Base-by-base conservation (phyloP, 345 rosid genomes). In the Linum trigynum region DNA sequence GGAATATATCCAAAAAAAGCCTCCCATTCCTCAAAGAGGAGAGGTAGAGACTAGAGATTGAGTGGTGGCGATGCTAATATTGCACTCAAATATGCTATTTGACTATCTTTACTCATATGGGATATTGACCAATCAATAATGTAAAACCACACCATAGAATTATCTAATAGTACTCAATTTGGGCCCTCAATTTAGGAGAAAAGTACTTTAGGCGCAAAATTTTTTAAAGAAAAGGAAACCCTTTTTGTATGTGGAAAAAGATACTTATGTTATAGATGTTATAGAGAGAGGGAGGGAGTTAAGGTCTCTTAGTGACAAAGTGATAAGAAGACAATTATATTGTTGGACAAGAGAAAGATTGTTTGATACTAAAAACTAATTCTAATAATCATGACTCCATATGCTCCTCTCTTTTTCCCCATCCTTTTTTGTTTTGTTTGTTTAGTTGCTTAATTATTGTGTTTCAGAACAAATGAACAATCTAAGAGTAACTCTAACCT, bases 31-130 rank as follows among this genome's bases (percentile, higher is more conserved):
- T 11, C 55, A 43, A 68, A 35, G 45, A 56, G 53, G 67, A 48
- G 45, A 35, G 5, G 23, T 36, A 38, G 59, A 57, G 32, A 23
- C 32, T 23, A 23, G 67, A 64, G 76, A 39, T 48, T 39, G 48
- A 14, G 65, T n/a, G 67, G 40, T 74, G 17, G 61, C 42, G 80
- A 23, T 23, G 32, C 77, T 71, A 76, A 73, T 81, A 74, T 71
- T 71, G 83, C 80, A 75, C 81, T 77, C 81, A 74, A 81, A 75
- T 72, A 72, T 77, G 80, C 80, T 72, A 71, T 72, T 65, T 78
- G 82, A 82, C 81, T 61, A 67, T 80, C 76, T 74, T 76, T 67
- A 42, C 58, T 10, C 64, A 5, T 2, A 5, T 43, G 50, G 71
- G 39, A 43, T 64, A 80, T 80, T 80, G 82, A 80, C 81, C 75